Evolutionary conservation across 192 early-diverging fungal genomes (phyloP).

Genomic region (Chytriomyces hyalinus): DNA sequence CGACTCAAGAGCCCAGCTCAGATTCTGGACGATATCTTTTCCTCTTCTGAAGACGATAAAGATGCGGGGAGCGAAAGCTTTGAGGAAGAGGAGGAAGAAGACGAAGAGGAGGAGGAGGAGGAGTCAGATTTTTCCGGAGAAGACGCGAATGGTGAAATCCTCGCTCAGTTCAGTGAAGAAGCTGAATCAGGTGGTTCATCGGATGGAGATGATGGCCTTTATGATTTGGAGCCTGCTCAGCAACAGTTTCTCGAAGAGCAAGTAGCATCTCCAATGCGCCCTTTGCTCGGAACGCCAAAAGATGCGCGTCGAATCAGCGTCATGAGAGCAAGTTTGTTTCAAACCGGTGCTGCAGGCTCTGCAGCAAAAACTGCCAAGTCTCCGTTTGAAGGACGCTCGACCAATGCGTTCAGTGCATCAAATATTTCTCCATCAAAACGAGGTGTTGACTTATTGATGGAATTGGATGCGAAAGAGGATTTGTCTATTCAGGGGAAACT

Average conservation of each 20-base stretch:
- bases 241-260: too few species aligned
- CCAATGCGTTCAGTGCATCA: conserved; percentile 40
- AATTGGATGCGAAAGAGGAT: background rate
- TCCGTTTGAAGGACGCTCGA: conserved; percentile 33
- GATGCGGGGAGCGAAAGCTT: conserved; percentile 29
- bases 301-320: conserved; percentile 7
- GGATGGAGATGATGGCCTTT: too few species aligned
- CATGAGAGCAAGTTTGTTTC: conserved; percentile 18
- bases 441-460: conserved; percentile 25
- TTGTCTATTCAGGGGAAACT: background rate
- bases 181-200: background rate
- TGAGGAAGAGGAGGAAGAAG: conserved; percentile 36
- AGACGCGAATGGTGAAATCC: conserved; percentile 18
- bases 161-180: background rate
- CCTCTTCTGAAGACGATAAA: conserved; percentile 18
- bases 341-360: background rate
- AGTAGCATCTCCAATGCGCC: background rate
- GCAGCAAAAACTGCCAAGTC: background rate
- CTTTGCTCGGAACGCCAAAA: background rate
- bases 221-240: too few species aligned
- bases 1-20: background rate
- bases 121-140: conserved; percentile 12
- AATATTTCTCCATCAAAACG: conserved; percentile 26
- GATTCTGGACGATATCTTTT: conserved; percentile 14
- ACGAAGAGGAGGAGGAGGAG: conserved; percentile 40